phyloP scores from a whole-genome alignment of 1,284 basidiomycete species.

The Trichosporon coremiiforme region DNA sequence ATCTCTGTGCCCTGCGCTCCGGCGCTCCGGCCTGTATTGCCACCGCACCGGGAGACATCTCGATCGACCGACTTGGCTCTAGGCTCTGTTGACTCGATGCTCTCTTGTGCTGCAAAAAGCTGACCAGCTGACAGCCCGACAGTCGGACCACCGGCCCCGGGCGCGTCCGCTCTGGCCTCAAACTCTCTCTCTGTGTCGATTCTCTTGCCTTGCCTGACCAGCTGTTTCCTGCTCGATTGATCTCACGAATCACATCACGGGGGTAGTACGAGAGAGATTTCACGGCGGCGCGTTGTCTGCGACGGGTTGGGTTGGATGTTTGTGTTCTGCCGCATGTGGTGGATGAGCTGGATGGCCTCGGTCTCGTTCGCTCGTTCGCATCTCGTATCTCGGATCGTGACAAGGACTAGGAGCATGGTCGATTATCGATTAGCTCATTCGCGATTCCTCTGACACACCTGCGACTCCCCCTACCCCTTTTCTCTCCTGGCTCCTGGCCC shows the following conservation, averaged over 20 bases:
- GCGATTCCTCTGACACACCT: slow-evolving; percentile 8
- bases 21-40: neutral
- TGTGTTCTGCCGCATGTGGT: neutral
- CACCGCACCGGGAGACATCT: neutral
- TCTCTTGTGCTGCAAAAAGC: neutral
- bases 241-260: neutral
- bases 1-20: neutral
- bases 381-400: slow-evolving; percentile 17
- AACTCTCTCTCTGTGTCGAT: neutral
- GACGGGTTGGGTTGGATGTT: neutral
- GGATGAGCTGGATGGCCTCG: neutral
- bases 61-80: neutral
- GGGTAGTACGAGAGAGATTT: neutral
- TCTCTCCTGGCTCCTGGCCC: slow-evolving; percentile 11
- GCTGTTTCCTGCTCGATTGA: neutral
- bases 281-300: slow-evolving; percentile 1
- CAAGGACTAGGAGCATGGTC: slow-evolving; percentile 10
- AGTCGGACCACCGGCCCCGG: neutral
- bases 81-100: neutral
- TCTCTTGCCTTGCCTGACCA: neutral
- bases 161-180: neutral
- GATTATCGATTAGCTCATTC: slow-evolving; percentile 14
- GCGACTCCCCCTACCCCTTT: slow-evolving; percentile 18
- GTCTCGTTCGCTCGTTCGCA: slow-evolving; percentile 1
- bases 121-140: slow-evolving; percentile 12